A percentile compares a stretch with the other conserved stretches of the same genome.
These are phyloP conservation scores for Trifolium pratense DNA, from an alignment of 306 rosid species.

Conservation along the genomic window DNA sequence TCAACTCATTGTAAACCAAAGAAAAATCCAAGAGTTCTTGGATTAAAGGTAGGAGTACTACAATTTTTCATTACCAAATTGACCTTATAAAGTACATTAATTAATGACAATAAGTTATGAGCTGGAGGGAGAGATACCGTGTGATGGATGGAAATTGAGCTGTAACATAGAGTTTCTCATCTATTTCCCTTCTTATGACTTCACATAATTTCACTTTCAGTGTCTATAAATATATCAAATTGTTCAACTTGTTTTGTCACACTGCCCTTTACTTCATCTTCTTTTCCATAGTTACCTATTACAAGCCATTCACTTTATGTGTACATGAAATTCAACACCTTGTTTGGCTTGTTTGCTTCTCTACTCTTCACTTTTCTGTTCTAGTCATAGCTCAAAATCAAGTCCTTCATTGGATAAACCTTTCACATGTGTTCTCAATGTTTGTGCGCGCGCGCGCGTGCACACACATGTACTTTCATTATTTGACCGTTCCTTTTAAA, in stretches of 20 bases:
- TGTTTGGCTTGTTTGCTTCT: slow-evolving; percentile 40
- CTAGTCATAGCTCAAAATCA: slow-evolving; percentile 31
- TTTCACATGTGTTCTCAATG: slow-evolving; percentile 41
- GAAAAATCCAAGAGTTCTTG: too few species aligned
- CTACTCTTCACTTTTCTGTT: slow-evolving; percentile 32
- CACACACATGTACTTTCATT: slow-evolving; percentile 1
- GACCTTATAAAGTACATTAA: not conserved
- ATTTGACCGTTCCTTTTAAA: not conserved
- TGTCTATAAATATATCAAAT: slow-evolving; percentile 42
- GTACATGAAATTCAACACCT: slow-evolving; percentile 44
- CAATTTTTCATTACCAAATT: not conserved
- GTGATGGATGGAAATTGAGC: slow-evolving; percentile 56
- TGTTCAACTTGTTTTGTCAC: slow-evolving; percentile 11
- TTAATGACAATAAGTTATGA: slow-evolving; percentile 46
- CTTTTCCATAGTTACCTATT: slow-evolving; percentile 13
- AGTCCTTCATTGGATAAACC: slow-evolving; percentile 13
- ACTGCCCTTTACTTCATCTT: slow-evolving; percentile 7
- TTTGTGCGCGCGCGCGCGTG: not conserved
- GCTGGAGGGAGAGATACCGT: slow-evolving; percentile 70
- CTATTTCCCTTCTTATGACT: not conserved
- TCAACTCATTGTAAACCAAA: too few species aligned
- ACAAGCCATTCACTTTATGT: slow-evolving; percentile 20
- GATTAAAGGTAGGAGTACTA: too few species aligned
- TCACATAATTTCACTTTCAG: not conserved
- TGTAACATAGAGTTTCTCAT: slow-evolving; percentile 47